Conservation (phyloP, 1,139 yeast species). For the Tardiomyces digboiensis region DNA sequence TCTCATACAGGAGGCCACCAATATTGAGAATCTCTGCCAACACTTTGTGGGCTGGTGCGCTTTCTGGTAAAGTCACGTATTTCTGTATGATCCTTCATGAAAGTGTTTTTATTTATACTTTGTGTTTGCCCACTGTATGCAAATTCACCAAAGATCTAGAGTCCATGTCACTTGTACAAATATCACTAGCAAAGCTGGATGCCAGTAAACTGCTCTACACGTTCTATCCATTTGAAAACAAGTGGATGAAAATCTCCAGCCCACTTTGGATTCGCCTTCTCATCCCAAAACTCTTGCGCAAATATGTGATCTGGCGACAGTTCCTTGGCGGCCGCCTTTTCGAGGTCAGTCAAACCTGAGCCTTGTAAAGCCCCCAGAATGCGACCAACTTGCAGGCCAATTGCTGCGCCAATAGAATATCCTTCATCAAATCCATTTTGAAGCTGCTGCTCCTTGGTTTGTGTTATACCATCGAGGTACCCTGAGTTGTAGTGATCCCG, state of each 20-base stretch:
- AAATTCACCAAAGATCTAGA: too few species aligned
- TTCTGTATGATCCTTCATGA: too few species aligned
- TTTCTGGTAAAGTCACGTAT: conserved; percentile 61
- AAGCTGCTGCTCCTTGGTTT: conserved; percentile 58
- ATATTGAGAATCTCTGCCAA: conserved; percentile 91
- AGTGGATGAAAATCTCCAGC: conserved; percentile 28
- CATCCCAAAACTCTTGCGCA: conserved; percentile 40
- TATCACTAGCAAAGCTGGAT: neutral
- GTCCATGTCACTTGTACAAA: too few species aligned
- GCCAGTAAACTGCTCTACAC: conserved; percentile 3
- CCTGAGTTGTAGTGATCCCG: conserved; percentile 77
- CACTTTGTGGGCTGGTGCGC: conserved; percentile 99
- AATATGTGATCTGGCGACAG: conserved; percentile 44
- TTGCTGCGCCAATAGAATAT: conserved; percentile 60
- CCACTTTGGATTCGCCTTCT: conserved; percentile 33
- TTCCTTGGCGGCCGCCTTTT: conserved; percentile 37
- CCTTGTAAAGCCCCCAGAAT: conserved; percentile 45
- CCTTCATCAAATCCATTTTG: conserved; percentile 80
- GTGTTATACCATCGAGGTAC: conserved; percentile 68
- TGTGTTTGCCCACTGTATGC: too few species aligned
- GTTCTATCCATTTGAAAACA: conserved; percentile 29
- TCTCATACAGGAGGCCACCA: conserved; percentile 91
- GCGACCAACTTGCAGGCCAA: conserved; percentile 60
- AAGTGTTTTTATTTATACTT: too few species aligned
- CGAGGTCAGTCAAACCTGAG: conserved; percentile 14